These are phyloP conservation scores for Hygrophila difformis DNA, from an alignment of 257 asterid genomes.

Conservation along the genomic window DNA sequence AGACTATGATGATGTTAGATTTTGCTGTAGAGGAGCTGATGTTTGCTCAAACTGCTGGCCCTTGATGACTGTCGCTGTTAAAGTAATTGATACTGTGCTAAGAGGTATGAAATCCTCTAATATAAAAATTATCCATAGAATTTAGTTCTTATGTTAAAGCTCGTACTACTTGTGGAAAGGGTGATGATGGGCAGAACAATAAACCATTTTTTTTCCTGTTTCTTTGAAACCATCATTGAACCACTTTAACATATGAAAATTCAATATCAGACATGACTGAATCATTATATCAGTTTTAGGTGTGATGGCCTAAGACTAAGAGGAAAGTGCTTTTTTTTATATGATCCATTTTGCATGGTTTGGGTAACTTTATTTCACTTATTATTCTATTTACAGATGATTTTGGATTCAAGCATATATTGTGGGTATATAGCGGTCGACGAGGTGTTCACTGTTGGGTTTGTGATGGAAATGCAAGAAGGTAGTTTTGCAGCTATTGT, in stretches of 20 bases:
- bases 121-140: not conserved
- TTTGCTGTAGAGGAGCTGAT: constrained; percentile 95
- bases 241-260: no score
- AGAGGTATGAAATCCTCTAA: constrained; percentile 65
- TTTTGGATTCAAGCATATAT: constrained; percentile 81
- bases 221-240: no score
- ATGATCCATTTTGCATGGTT: not conserved
- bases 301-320: no score
- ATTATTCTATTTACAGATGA: constrained; percentile 47
- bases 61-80: constrained; percentile 84
- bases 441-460: constrained; percentile 99
- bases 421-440: constrained; percentile 93
- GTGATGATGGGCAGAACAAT: not conserved
- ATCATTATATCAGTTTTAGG: no score
- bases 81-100: constrained; percentile 81
- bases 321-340: no score
- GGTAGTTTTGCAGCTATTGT: constrained; percentile 31
- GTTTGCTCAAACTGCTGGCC: constrained; percentile 94
- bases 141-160: not conserved
- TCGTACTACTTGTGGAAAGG: not conserved
- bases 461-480: constrained; percentile 88
- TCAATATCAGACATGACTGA: not conserved
- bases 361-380: constrained; percentile 4
- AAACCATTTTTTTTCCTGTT: no score
- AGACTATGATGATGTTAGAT: constrained; percentile 93